Conservation (phyloP, 805 yeast genomes). For the Cyberlindnera misumaiensis region DNA sequence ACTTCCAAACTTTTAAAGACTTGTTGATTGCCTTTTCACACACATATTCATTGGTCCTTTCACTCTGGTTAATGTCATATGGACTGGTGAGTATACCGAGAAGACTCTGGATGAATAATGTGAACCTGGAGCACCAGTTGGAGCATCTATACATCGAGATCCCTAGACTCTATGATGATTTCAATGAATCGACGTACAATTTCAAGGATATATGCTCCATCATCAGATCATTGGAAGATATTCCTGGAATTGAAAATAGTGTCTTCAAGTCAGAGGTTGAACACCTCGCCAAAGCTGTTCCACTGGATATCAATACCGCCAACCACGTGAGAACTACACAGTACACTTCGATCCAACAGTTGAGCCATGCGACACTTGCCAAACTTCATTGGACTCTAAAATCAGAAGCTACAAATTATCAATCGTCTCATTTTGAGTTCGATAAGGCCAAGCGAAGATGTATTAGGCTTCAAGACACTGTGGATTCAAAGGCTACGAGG, state of each 20-base stretch:
- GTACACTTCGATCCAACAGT: slow-evolving; percentile 17
- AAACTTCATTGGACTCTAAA: slow-evolving; percentile 47
- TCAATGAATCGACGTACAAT: slow-evolving; percentile 55
- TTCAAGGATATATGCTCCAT: slow-evolving; percentile 59
- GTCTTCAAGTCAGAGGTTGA: slow-evolving; percentile 12
- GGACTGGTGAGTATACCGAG: slow-evolving; percentile 69
- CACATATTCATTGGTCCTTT: slow-evolving; percentile 64
- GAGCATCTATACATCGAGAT: slow-evolving; percentile 43
- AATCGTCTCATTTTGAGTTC: slow-evolving; percentile 54
- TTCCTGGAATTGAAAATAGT: slow-evolving; percentile 18
- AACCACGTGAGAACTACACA: slow-evolving; percentile 21
- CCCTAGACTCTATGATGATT: slow-evolving; percentile 49
- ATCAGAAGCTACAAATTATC: slow-evolving; percentile 41
- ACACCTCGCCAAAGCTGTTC: slow-evolving; percentile 8
- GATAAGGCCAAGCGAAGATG: slow-evolving; percentile 41
- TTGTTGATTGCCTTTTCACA: slow-evolving; percentile 72
- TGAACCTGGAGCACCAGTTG: slow-evolving; percentile 28
- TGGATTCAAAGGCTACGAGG: slow-evolving; percentile 33
- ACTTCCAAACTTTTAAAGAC: slow-evolving; percentile 50
- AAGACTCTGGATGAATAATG: slow-evolving; percentile 29
- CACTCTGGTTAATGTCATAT: slow-evolving; percentile 81
- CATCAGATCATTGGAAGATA: slow-evolving; percentile 39
- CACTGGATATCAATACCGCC: slow-evolving; percentile 15
- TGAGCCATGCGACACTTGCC: slow-evolving; percentile 38
- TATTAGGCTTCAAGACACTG: slow-evolving; percentile 49